Evolutionary conservation across 192 early-diverging fungal genomes (phyloP), one percentile per base, ranked within the genome.

Genomic region (Backusella liffmaniae): DNA sequence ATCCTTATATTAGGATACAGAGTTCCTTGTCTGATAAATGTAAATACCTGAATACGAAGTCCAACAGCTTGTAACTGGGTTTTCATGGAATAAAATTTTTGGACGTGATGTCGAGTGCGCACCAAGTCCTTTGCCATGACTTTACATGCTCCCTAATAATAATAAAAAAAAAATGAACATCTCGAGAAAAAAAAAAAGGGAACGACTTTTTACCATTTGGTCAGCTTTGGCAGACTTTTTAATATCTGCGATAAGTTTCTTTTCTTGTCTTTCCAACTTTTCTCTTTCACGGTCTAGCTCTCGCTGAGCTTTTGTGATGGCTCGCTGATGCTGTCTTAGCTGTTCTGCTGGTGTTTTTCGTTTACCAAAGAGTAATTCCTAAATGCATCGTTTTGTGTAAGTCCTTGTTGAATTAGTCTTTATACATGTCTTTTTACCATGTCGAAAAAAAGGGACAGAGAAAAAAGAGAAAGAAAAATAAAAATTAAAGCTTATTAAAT

Each of bases 111-210:
- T 49, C 97, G 90, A 26, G 97, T 99, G 37, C 98, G 88, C 13
- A 99, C 98, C 59, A 99, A 83, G 84, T 99, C 97, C 86, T 96
- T 98, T 59, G 98, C 98, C 97, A 98, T 98, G 66, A 98, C 88
- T 76, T 97, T 97, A 82, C 92, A 95, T 8, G 95, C 92, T 73
- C 84, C 56, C 56, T 62, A 29, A 26, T 0, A 26, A 26, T n/a
- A 26, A 26, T 0, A 26, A 26, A 62, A 29, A 1, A 12, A 29
- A 13, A 23, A 29, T 62, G 18, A 62, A 12, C 23, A 26, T 26
- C 6, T 85, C 91, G 93, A 76, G 15, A 44, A 15, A 44, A 44
- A 44, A 44, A 30, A 67, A 73, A 53, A 9, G 6, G n/a, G 41
- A 76, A 46, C 69, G 35, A 71, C 73, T 73, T 76, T 67, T 4